Conservation (phyloP, 2,329 filamentous ascomycete genomes). For the Knufia fluminis region DNA sequence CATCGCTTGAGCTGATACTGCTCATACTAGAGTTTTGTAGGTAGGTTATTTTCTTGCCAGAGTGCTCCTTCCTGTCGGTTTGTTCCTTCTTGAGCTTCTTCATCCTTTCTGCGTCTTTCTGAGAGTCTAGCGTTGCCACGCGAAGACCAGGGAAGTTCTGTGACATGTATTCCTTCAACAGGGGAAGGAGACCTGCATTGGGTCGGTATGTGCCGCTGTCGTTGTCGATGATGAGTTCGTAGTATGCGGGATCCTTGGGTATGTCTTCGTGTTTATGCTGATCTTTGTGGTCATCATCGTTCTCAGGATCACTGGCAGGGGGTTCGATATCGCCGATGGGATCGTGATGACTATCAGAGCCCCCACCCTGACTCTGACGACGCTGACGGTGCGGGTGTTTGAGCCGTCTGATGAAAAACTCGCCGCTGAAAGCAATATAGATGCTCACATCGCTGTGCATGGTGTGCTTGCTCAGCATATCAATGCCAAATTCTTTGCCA, state of each 20-base stretch:
- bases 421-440: constrained; percentile 85
- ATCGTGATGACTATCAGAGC: background rate
- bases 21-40: constrained; percentile 41
- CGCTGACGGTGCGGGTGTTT: constrained; percentile 37
- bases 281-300: constrained; percentile 24
- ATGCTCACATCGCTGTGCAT: constrained; percentile 92
- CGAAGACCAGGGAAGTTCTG: constrained; percentile 68
- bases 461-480: constrained; percentile 86
- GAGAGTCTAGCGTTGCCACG: constrained; percentile 64
- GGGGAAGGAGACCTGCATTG: constrained; percentile 63
- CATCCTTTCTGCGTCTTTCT: constrained; percentile 61
- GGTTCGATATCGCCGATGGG: constrained; percentile 37
- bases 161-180: constrained; percentile 61
- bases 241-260: constrained; percentile 49
- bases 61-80: constrained; percentile 60
- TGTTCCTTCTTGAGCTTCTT: constrained; percentile 67
- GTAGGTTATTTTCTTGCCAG: constrained; percentile 45
- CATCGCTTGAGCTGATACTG: constrained; percentile 47
- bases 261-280: constrained; percentile 10
- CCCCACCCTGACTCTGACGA: constrained; percentile 5
- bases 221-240: constrained; percentile 89
- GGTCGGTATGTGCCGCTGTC: constrained; percentile 90
- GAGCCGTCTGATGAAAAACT: constrained; percentile 78
- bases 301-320: constrained; percentile 37
- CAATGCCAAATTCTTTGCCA: constrained; percentile 88